Evolutionary conservation across 208 protist genomes (phyloP), one percentile per base, ranked within the genome.

Genomic region (Trypanosoma melophagium): DNA sequence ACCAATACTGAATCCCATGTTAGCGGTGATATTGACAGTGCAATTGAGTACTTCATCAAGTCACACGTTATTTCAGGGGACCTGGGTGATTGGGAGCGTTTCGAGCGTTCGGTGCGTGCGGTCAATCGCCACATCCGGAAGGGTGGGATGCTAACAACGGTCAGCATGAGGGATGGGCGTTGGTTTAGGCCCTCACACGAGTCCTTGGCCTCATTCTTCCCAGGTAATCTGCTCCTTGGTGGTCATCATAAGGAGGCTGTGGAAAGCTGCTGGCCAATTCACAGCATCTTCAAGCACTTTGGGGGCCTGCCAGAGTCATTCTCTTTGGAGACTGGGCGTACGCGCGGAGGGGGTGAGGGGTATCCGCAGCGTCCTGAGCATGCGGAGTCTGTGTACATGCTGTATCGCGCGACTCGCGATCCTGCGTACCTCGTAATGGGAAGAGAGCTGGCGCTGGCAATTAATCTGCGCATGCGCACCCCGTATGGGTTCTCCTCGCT

Each of bases 11-110:
- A 54, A 12, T 53, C 74, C 25, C 73, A 72, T 22, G 78, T 98
- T n/a, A 93, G 92, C 17, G 79, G 84, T 3, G 72, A 57, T 14
- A 65, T 84, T 13, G 95, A 98, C 64, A 89, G 77, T 59, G 93
- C 80, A 24, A 87, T 86, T 71, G 95, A 98, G 67, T 98, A 98
- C 69, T 56, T 94, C 13, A 69, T 96, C 24, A 98, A 98, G 68
- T 50, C 72, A 8, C 75, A 86, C 31, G 69, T 89, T 14, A 60
- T 93, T 13, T 82, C 89, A 28, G 83, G 86, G 16, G 74, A 89
- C n/a, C 61, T 72, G 58, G 80, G 14, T 42, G 66, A 47, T 72
- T 79, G 38, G 84, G 76, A 59, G 82, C 82, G 22, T 60, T 95
- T 76, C 16, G 86, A 85, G 66, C 41, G 63, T 13, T 25, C 52